Evolutionary conservation across 2,329 filamentous ascomycete species (phyloP).

Genomic region (Trichoderma koningiopsis): DNA sequence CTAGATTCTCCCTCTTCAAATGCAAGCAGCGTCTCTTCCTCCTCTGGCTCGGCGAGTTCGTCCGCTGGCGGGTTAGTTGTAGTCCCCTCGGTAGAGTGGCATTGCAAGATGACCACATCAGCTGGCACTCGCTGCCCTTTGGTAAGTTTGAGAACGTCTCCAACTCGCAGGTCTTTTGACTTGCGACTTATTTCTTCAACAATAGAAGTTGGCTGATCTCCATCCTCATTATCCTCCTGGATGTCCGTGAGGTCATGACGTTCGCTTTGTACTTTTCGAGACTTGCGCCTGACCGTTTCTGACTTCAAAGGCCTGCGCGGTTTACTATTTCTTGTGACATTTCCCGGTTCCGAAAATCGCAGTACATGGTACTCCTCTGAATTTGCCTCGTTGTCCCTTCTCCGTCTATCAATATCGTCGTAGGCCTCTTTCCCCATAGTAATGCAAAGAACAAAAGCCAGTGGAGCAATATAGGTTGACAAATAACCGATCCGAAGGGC

Average conservation of each 20-base stretch:
- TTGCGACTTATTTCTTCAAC: slow-evolving; percentile 74
- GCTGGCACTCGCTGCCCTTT: slow-evolving; percentile 94
- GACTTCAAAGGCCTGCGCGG: slow-evolving; percentile 49
- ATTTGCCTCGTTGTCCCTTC: slow-evolving; percentile 91
- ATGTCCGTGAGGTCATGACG: slow-evolving; percentile 60
- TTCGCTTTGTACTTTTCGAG: slow-evolving; percentile 37
- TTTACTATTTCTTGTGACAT: slow-evolving; percentile 44
- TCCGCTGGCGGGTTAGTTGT: slow-evolving; percentile 35
- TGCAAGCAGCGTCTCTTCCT: slow-evolving; percentile 45
- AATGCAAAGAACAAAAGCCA: slow-evolving; percentile 88
- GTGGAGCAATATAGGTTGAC: slow-evolving; percentile 87
- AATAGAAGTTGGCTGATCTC: slow-evolving; percentile 49
- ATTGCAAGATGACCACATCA: slow-evolving; percentile 91
- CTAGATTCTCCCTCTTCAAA: slow-evolving; percentile 43
- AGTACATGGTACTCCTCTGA: slow-evolving; percentile 84
- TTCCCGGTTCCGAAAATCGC: slow-evolving; percentile 63
- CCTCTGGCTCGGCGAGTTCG: slow-evolving; percentile 41
- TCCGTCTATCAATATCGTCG: slow-evolving; percentile 84
- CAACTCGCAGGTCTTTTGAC: slow-evolving; percentile 86
- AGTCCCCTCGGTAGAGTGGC: slow-evolving; percentile 61
- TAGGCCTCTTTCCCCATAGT: slow-evolving; percentile 94
- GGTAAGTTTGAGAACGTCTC: slow-evolving; percentile 88
- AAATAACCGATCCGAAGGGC: slow-evolving; percentile 90
- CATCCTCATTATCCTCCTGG: slow-evolving; percentile 66
- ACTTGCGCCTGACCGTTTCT: slow-evolving; percentile 35